These are phyloP conservation scores for Fusarium xylarioides DNA, from an alignment of 2,329 filamentous ascomycete species.

Conservation along the genomic window DNA sequence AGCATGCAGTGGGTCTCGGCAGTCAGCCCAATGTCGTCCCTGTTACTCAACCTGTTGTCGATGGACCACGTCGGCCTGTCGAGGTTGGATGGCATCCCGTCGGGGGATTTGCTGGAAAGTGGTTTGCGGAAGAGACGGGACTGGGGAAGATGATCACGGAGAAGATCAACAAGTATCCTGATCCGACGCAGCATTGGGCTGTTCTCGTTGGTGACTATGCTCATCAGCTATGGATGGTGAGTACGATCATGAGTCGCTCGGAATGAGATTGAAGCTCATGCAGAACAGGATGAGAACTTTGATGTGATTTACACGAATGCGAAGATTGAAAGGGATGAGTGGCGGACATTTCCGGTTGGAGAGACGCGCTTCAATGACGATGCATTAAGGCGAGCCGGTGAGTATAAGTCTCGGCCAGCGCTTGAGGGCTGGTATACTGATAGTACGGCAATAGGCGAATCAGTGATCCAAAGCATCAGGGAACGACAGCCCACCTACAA, in stretches of 20 bases:
- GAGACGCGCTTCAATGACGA: conserved; percentile 65
- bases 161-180: conserved; percentile 62
- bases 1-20: conserved; percentile 48
- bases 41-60: conserved; percentile 39
- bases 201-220: conserved; percentile 64
- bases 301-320: conserved; percentile 67
- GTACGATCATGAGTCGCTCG: neutral
- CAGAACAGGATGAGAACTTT: conserved; percentile 60
- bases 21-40: conserved; percentile 46
- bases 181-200: conserved; percentile 69
- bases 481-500: conserved; percentile 61
- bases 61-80: conserved; percentile 51
- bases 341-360: conserved; percentile 61
- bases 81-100: conserved; percentile 68
- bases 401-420: conserved; percentile 28
- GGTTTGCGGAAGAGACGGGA: conserved; percentile 65
- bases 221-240: conserved; percentile 68
- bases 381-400: conserved; percentile 58
- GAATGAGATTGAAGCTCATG: neutral
- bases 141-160: conserved; percentile 66
- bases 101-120: conserved; percentile 63
- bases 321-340: conserved; percentile 55
- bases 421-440: neutral
- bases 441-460: conserved; percentile 51
- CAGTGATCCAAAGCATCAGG: conserved; percentile 62